Percentiles rank a stretch among this genome's conserved stretches.
These are phyloP conservation scores for Calocera viscosa DNA, from an alignment of 768 basidiomycete genomes.

Conservation along the genomic window DNA sequence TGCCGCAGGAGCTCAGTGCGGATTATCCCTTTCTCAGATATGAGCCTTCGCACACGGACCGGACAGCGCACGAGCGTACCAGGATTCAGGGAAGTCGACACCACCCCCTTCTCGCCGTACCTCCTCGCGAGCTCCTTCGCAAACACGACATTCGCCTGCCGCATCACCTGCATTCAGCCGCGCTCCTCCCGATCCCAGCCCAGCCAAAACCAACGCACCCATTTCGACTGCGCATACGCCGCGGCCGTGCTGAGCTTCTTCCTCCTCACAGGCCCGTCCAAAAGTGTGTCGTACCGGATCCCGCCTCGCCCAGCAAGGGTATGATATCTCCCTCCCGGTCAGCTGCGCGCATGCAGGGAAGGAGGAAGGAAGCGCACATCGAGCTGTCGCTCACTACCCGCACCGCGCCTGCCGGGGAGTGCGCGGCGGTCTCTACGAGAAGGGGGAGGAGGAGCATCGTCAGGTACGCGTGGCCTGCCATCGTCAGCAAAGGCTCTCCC, in stretches of 20 bases:
- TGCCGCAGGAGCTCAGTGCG: neutral
- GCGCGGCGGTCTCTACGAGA: neutral
- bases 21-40: neutral
- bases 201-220: slow-evolving; percentile 16
- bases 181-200: too few relatives aligned
- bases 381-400: neutral
- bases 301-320: neutral
- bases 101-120: slow-evolving; percentile 13
- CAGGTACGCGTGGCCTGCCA: slow-evolving; percentile 14
- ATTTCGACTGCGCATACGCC: slow-evolving; percentile 1
- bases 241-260: neutral
- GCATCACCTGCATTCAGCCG: slow-evolving; percentile 15
- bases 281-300: slow-evolving; percentile 3
- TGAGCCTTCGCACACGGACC: neutral
- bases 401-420: neutral
- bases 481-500: neutral
- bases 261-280: neutral
- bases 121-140: slow-evolving; percentile 14
- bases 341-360: neutral
- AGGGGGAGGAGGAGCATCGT: slow-evolving; percentile 13
- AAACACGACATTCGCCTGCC: slow-evolving; percentile 12
- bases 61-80: neutral
- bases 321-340: neutral
- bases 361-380: neutral
- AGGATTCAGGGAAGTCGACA: slow-evolving; percentile 11